Evolutionary conservation across 2,329 filamentous ascomycete species (phyloP), one percentile per base, ranked within the genome.

Genomic region (Pseudogymnoascus sp.): DNA sequence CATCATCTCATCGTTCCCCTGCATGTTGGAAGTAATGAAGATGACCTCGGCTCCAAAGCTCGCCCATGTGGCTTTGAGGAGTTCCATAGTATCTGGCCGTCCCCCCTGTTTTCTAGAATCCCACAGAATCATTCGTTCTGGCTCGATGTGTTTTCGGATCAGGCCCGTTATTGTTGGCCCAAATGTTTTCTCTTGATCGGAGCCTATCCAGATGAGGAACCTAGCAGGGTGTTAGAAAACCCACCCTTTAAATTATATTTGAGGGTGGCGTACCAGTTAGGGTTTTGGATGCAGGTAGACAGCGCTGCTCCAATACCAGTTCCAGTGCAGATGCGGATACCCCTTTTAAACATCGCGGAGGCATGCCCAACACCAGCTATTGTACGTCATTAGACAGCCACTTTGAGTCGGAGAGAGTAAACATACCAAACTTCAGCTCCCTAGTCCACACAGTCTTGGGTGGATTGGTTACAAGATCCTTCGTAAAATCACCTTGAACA

Each of bases 131-230:
- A 75, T 76, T 18, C 75, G 66, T 64, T 76, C 74, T 0, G 75
- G 73, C 63, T 73, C 71, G 64, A 77, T 76, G 67, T 76, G 64
- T 15, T 75, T 69, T 66, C 72, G 71, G 63, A 77, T 75, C 6
- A 77, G 68, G 8, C 70, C 66, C 2, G 74, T 65, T 60, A 77
- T 76, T 9, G 74, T 76, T 33, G 74, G 73, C 0, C 74, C 75
- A 65, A 77, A 77, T 0, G 74, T 76, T 64, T 70, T 73, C 64
- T 77, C 75, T 58, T 76, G 75, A 65, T 77, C 72, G 18, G 74
- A 75, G 5, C 75, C 75, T 42, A 77, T 76, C 74, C 75, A 76
- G 63, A 77, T 77, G 36, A 77, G 72, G 64, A 77, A 77, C 74
- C 74, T 73, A 62, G 21, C 4, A 59, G 59, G 60, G 31, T 42